Evolutionary conservation across 1,284 basidiomycete genomes (phyloP), one percentile per base, ranked within the genome.

Genomic region (Apiotrichum montevideense): DNA sequence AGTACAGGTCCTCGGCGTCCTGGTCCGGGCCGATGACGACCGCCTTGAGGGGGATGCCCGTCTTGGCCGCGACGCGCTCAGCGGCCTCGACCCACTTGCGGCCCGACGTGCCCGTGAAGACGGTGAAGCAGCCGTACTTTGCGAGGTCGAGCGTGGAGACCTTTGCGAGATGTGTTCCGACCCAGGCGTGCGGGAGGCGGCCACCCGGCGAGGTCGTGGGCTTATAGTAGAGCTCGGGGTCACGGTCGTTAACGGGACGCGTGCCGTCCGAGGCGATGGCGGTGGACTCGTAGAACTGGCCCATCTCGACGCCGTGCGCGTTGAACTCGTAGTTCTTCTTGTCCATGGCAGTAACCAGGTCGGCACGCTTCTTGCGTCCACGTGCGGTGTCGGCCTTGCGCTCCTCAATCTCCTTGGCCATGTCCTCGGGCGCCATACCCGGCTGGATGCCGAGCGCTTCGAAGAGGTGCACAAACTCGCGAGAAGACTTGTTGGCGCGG

Each of bases 311-410:
- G 10, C 58, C 58, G 52, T 59, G 58, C 2, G 54, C 54, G 48
- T 59, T 59, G 52, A 59, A 59, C 54, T 59, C 58, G 49, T 59
- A 59, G 54, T 59, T 56, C 45, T 59, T 59, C 15, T 35, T 32
- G 51, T 59, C 40, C 58, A 59, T 59, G 40, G 58, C 58, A 0
- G 46, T 39, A 10, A 59, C 58, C 9, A 59, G 51, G n/a, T 53
- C 48, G 33, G 58, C 54, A 29, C 58, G 58, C 55, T 59, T 59
- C 51, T 56, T 39, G 43, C 39, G 33, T 6, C 58, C 58, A 14
- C 32, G 11, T 13, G n/a, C 29, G 4, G 58, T 59, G 51, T 50
- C 29, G 34, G 58, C 58, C 47, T 59, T 59, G 47, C 58, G 58
- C 48, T 59, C 58, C 45, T 56, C 58, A n/a, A 59, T 59, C 48